phyloP scores from a whole-genome alignment of 352 stramenopile species.

The Globisporangium lucens region DNA sequence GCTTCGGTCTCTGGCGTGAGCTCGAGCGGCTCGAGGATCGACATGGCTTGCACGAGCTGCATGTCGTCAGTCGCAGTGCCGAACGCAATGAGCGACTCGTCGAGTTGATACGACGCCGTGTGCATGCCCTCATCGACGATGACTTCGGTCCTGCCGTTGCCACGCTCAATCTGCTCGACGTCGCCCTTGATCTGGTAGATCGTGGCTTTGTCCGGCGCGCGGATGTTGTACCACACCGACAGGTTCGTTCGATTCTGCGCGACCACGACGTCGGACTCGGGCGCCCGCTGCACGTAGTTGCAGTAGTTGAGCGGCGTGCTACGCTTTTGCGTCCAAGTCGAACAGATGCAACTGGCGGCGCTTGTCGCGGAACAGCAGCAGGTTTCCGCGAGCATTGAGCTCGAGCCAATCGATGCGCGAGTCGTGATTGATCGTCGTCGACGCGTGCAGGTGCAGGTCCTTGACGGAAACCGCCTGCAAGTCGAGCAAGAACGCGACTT shows the following conservation, averaged over 20 bases:
- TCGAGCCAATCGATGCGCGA: conserved; percentile 93
- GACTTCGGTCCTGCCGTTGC: conserved; percentile 91
- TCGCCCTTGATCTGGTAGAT: conserved; percentile 95
- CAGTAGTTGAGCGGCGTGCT: conserved; percentile 93
- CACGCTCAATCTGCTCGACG: conserved; percentile 93
- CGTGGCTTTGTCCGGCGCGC: conserved; percentile 90
- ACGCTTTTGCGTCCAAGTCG: conserved; percentile 85
- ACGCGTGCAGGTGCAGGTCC: conserved; percentile 70
- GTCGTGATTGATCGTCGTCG: conserved; percentile 91
- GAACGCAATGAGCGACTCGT: conserved; percentile 94
- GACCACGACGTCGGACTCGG: conserved; percentile 94
- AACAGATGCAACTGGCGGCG: conserved; percentile 89
- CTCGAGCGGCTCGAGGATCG: conserved; percentile 91
- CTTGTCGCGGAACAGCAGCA: conserved; percentile 94
- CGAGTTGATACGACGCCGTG: conserved; percentile 90
- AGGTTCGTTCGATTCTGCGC: conserved; percentile 91
- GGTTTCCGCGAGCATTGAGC: conserved; percentile 87
- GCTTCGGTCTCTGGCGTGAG: conserved; percentile 89
- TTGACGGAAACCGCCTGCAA: conserved; percentile 91
- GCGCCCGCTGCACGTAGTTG: conserved; percentile 96
- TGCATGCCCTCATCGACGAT: conserved; percentile 95
- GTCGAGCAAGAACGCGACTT: conserved; percentile 93
- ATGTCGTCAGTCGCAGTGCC: conserved; percentile 92
- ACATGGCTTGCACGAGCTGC: conserved; percentile 89
- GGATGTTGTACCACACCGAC: conserved; percentile 96